Base-by-base conservation (phyloP, 306 rosid genomes). In the Prunus mume region DNA sequence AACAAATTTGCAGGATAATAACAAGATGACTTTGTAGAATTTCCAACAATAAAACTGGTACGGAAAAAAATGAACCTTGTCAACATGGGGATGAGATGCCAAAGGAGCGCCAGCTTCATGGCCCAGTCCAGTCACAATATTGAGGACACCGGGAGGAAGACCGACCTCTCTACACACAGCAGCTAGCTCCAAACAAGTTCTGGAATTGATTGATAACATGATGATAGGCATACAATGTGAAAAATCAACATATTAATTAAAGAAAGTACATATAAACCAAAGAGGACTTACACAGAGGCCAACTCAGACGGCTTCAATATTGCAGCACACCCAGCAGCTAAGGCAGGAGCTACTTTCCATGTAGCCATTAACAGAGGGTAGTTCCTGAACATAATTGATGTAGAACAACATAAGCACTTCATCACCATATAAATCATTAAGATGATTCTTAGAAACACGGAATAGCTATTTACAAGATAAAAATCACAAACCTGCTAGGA, bases 321-420 rank as follows among this genome's bases (percentile, higher is more conserved):
- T n/a, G 97, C 99, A 47, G 99, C 86, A 82, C 99, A 95, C 54
- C 99, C 99, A 52, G 99, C 97, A 71, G 99, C 99, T 68, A 95
- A 83, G 65, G 99, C 96, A 79, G 99, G 92, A 72, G 99, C 99
- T 79, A 95, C 99, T 86, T 95, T 95, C 99, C 99, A 95, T 28
- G 91, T 82, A 60, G 97, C 96, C 97, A 95, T 90, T 66, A 95
- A 76, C 75, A 95, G 15, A 66, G 99, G 99, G 68, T 95, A 95
- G 86, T 95, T 95, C 97, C 98, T 93, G 38, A 79, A 72, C 68
- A 87, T 65, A 78, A 73, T 76, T 27, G 28, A 27, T 27, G 28
- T 2, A 27, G 28, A 27, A 27, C 28, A 27, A 77, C 27, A 69
- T 12, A 78, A 72, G 20, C 68, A 79, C 45, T 57, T 64, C 22